Percentiles rank a stretch among this genome's conserved stretches.
Evolutionary conservation across 1,139 yeast genomes (phyloP).

Genomic region (Kodamaea plutei): DNA sequence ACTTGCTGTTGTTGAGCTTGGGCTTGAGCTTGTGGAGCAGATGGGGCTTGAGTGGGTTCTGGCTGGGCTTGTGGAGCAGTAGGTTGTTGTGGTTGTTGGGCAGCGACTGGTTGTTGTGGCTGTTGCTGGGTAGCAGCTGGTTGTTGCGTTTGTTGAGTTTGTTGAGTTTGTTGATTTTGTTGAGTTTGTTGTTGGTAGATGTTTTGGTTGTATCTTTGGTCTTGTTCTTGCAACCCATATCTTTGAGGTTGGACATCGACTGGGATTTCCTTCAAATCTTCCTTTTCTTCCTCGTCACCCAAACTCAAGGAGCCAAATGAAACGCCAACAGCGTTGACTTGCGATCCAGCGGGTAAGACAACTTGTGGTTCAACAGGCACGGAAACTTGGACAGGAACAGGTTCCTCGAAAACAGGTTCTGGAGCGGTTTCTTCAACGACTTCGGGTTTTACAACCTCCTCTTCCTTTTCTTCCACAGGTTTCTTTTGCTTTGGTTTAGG

Average conservation of each 20-base stretch:
- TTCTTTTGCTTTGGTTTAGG: slow-evolving; percentile 42
- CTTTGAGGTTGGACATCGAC: slow-evolving; percentile 11
- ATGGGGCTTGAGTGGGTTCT: slow-evolving; percentile 8
- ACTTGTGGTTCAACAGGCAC: slow-evolving; percentile 47
- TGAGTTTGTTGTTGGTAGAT: slow-evolving; percentile 6
- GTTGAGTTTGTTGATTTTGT: slow-evolving; percentile 10
- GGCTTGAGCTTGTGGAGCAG: slow-evolving; percentile 7
- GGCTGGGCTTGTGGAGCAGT: slow-evolving; percentile 15
- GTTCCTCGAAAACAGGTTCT: slow-evolving; percentile 14
- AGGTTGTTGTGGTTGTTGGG: slow-evolving; percentile 6
- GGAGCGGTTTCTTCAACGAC: slow-evolving; percentile 6
- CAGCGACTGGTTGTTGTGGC: slow-evolving; percentile 7
- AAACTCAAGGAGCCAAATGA: slow-evolving; percentile 65
- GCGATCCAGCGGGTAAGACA: slow-evolving; percentile 55
- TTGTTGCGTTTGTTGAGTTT: slow-evolving; percentile 11
- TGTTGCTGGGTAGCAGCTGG: slow-evolving; percentile 10
- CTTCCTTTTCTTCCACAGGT: slow-evolving; percentile 7
- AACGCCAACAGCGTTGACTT: slow-evolving; percentile 58
- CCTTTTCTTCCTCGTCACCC: slow-evolving; percentile 38
- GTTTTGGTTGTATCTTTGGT: slow-evolving; percentile 8
- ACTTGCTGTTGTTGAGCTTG: slow-evolving; percentile 17
- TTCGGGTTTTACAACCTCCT: slow-evolving; percentile 5
- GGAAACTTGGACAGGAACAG: slow-evolving; percentile 13
- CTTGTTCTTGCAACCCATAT: slow-evolving; percentile 17
- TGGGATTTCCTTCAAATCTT: slow-evolving; percentile 12